These are phyloP conservation scores for Colletotrichum sp. DNA, from an alignment of 2,329 filamentous ascomycete genomes.

Conservation along the genomic window DNA sequence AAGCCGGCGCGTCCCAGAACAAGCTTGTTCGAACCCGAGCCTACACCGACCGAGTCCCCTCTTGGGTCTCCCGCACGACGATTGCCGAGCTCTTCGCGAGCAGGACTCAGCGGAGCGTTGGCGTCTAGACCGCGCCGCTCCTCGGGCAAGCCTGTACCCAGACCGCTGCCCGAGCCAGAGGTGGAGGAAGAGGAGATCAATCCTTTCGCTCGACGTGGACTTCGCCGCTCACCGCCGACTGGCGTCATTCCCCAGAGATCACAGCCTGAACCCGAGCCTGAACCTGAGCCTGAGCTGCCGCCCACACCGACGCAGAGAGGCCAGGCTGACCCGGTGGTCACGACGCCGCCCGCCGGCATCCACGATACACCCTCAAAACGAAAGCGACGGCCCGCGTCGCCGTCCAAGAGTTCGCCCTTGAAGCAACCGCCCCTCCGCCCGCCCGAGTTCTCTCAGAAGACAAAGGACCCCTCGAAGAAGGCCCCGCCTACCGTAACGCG, in stretches of 20 bases:
- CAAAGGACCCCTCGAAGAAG: constrained; percentile 14
- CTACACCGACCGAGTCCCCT: not conserved
- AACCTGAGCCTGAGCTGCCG: constrained; percentile 66
- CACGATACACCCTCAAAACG: constrained; percentile 62
- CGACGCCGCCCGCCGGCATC: constrained; percentile 62
- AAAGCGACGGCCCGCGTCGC: constrained; percentile 41
- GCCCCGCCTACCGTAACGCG: constrained; percentile 11
- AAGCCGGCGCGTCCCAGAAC: constrained; percentile 1
- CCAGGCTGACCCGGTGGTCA: constrained; percentile 56
- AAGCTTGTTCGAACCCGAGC: not conserved
- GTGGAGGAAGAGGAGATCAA: constrained; percentile 42
- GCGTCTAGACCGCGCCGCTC: constrained; percentile 42
- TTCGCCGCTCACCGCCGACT: constrained; percentile 40
- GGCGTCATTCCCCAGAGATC: not conserved
- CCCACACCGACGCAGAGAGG: constrained; percentile 57
- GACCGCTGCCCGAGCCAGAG: constrained; percentile 51
- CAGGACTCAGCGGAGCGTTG: constrained; percentile 34
- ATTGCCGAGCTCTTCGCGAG: constrained; percentile 26
- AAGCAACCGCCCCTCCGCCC: constrained; percentile 46
- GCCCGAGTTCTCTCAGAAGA: constrained; percentile 11
- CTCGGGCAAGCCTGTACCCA: constrained; percentile 45
- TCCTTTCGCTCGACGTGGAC: constrained; percentile 41
- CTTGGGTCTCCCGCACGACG: constrained; percentile 23
- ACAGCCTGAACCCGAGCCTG: not conserved
- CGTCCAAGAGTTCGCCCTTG: constrained; percentile 53